Base-by-base conservation (phyloP, 805 yeast species). In the Suhomyces pyralidae region DNA sequence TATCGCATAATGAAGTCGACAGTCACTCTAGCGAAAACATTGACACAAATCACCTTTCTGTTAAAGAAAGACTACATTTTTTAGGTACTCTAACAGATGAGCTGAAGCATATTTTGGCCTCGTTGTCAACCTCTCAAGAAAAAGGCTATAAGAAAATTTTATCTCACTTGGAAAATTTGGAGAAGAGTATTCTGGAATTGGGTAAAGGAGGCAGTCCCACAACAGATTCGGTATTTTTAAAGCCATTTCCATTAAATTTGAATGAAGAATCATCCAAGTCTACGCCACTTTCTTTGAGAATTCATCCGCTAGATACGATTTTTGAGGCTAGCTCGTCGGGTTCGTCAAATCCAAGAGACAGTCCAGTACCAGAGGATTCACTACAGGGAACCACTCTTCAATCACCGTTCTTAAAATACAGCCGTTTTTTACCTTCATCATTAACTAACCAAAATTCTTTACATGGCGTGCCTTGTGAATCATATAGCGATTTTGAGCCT, bases 171-270 rank as follows among this genome's bases (percentile, higher is more conserved):
- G 19, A 12, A 10, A 46, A 46, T 30, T 19, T 36, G 49, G 44
- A 52, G 51, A 24, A 51, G 46, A 47, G 17, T 5, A 7, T 26
- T 9, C 22, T 32, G 9, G 49, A 40, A 15, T 42, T 42, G 32
- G 28, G 46, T 17, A 34, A 48, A n/a, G 19, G 15, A 5, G 20
- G 14, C 20, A 38, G 25, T n/a, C 43, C 12, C n/a, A n/a, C 5
- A 34, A 36, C 15, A 4, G 38, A 28, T 8, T 10, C 50, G 28
- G 45, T 50, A 7, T 51, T 46, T 28, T 26, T 59, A 14, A 57
- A 53, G 34, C 66, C 66, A 3, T 62, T 61, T 52, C 66, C 66
- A 1, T 56, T 62, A 25, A 61, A 58, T 44, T 50, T 58, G 14
- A 46, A 22, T 9, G 34, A 55, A 5, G 40, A 5, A 17, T 19